Conservation (phyloP, 2,329 filamentous ascomycete genomes). For the Sporothrix humicola region DNA sequence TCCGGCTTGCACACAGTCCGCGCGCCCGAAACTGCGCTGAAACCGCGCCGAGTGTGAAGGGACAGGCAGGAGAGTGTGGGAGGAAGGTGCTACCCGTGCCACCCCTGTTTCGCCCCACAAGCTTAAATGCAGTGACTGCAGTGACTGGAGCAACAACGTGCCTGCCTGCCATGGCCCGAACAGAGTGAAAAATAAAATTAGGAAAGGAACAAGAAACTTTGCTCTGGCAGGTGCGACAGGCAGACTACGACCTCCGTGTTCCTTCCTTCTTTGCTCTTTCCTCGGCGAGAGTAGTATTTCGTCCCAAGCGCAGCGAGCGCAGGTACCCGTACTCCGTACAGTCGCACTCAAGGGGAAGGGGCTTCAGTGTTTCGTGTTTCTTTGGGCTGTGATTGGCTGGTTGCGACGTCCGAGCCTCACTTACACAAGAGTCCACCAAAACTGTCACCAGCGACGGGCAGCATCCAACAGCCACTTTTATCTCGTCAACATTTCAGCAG, state of each 20-base stretch:
- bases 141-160: background rate
- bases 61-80: background rate
- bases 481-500: too few relatives aligned
- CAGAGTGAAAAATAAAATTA: constrained; percentile 1
- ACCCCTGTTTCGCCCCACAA: constrained; percentile 28
- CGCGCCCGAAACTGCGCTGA: constrained; percentile 40
- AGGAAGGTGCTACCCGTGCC: constrained; percentile 27
- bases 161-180: background rate
- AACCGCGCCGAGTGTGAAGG: constrained; percentile 37
- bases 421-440: constrained; percentile 18
- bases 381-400: constrained; percentile 31
- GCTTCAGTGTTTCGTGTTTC: constrained; percentile 30
- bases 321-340: background rate
- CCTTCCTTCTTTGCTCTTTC: background rate
- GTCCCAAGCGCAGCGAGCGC: background rate
- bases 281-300: constrained; percentile 3
- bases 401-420: constrained; percentile 22
- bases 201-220: constrained; percentile 31
- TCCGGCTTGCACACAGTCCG: constrained; percentile 37
- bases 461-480: too few relatives aligned
- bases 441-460: background rate
- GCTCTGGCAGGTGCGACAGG: constrained; percentile 24
- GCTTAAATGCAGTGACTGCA: background rate
- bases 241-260: background rate
- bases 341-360: background rate